These are phyloP conservation scores for Globisporangium sylvaticum DNA, from an alignment of 352 stramenopile genomes.

Conservation along the genomic window DNA sequence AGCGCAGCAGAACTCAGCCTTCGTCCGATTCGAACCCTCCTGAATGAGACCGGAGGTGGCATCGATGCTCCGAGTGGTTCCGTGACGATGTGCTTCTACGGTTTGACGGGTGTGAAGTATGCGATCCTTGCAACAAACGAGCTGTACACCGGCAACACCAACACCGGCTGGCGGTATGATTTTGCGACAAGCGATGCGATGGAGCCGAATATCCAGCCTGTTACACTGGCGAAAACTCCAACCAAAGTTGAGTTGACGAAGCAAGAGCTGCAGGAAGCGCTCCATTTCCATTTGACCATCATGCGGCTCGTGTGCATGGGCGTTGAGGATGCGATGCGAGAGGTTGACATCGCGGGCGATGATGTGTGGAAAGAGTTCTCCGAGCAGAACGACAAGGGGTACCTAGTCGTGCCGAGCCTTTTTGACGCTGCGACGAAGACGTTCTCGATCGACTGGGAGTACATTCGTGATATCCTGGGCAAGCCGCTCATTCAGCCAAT, in stretches of 20 bases:
- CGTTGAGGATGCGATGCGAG: slow-evolving; percentile 62
- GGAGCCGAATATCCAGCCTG: slow-evolving; percentile 47
- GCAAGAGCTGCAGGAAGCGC: slow-evolving; percentile 47
- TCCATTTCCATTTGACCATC: slow-evolving; percentile 75
- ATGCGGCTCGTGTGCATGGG: slow-evolving; percentile 82
- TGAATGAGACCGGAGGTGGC: slow-evolving; percentile 11
- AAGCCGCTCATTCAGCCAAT: slow-evolving; percentile 61
- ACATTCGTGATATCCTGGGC: slow-evolving; percentile 54
- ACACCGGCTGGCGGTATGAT: slow-evolving; percentile 77
- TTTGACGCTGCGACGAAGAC: neutral
- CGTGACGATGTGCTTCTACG: slow-evolving; percentile 78
- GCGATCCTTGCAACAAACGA: slow-evolving; percentile 74
- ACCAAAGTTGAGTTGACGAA: slow-evolving; percentile 42
- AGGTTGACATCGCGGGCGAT: slow-evolving; percentile 55
- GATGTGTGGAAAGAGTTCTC: slow-evolving; percentile 81
- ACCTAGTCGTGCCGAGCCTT: slow-evolving; percentile 67
- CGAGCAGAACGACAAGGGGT: slow-evolving; percentile 86
- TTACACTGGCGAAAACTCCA: slow-evolving; percentile 54
- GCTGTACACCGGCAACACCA: slow-evolving; percentile 79
- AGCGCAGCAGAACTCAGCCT: slow-evolving; percentile 70
- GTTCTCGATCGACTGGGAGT: slow-evolving; percentile 56
- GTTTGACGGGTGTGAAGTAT: slow-evolving; percentile 57
- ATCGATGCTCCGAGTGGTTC: slow-evolving; percentile 18
- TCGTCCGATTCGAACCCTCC: slow-evolving; percentile 51
- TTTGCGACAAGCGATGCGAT: slow-evolving; percentile 80